Evolutionary conservation across 805 yeast genomes (phyloP).

Genomic region (Saturnispora sekii): DNA sequence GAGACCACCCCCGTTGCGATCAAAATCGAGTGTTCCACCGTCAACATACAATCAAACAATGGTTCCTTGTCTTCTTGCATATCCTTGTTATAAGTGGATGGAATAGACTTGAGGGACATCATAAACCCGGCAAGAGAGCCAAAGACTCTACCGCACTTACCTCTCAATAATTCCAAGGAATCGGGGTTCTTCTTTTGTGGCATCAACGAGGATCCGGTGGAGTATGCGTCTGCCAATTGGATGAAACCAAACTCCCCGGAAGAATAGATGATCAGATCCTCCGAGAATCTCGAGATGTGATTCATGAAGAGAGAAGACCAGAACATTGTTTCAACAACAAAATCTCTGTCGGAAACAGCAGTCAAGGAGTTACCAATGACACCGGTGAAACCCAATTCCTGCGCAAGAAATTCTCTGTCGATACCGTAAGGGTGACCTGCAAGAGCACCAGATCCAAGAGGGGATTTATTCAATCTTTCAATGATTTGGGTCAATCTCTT

Average conservation of each 20-base stretch:
- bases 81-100: slow-evolving; percentile 96
- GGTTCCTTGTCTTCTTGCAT: slow-evolving; percentile 99
- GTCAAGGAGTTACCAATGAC: slow-evolving; percentile 92
- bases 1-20: slow-evolving; percentile 96
- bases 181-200: slow-evolving; percentile 99
- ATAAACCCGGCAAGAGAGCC: slow-evolving; percentile 92
- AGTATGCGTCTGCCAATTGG: slow-evolving; percentile 91
- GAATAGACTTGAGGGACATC: slow-evolving; percentile 95
- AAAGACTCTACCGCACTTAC: slow-evolving; percentile 94
- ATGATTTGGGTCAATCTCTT: slow-evolving; percentile 74
- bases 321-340: slow-evolving; percentile 89
- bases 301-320: slow-evolving; percentile 95
- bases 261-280: slow-evolving; percentile 91
- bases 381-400: slow-evolving; percentile 67
- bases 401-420: slow-evolving; percentile 83
- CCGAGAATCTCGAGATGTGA: slow-evolving; percentile 89
- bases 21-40: slow-evolving; percentile 87
- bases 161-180: slow-evolving; percentile 87
- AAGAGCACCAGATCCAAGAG: slow-evolving; percentile 94
- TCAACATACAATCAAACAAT: slow-evolving; percentile 79
- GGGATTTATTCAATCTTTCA: slow-evolving; percentile 76
- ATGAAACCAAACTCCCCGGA: slow-evolving; percentile 96
- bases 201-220: slow-evolving; percentile 97
- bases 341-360: slow-evolving; percentile 98
- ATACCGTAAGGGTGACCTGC: slow-evolving; percentile 99